Evolutionary conservation across 768 basidiomycete genomes (phyloP).

Genomic region (Asterophora parasitica): DNA sequence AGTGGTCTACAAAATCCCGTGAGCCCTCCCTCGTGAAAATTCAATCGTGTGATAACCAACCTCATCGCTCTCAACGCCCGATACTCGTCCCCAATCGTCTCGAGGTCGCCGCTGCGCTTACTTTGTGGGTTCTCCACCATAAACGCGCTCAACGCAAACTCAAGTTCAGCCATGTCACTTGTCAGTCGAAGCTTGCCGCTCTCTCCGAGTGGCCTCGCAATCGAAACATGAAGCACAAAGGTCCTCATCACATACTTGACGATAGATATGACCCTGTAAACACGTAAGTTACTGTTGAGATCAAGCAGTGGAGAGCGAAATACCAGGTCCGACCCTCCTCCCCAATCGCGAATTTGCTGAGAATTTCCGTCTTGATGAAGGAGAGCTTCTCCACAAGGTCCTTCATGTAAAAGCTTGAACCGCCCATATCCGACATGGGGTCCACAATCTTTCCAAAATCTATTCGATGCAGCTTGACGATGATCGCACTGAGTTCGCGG

Average conservation of each 20-base stretch:
- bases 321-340: constrained; percentile 76
- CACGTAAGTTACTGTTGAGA: background rate
- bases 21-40: constrained; percentile 2
- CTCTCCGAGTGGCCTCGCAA: constrained; percentile 88
- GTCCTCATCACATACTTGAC: constrained; percentile 77
- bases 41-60: constrained; percentile 36
- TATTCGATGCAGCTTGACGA: constrained; percentile 79
- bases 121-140: constrained; percentile 51
- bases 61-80: constrained; percentile 79
- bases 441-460: constrained; percentile 75
- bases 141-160: constrained; percentile 86
- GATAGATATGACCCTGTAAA: constrained; percentile 54
- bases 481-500: constrained; percentile 74
- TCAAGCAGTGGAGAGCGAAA: constrained; percentile 5
- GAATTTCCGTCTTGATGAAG: constrained; percentile 74
- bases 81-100: constrained; percentile 84
- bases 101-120: constrained; percentile 63
- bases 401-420: constrained; percentile 84
- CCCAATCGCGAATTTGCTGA: constrained; percentile 66
- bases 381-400: constrained; percentile 84
- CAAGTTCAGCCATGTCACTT: constrained; percentile 94
- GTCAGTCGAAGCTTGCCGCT: constrained; percentile 91
- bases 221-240: constrained; percentile 92
- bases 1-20: constrained; percentile 54
- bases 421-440: constrained; percentile 56